Evolutionary conservation across 768 basidiomycete genomes (phyloP), one percentile per base, ranked within the genome.

Genomic region (Scleroderma citrinum): DNA sequence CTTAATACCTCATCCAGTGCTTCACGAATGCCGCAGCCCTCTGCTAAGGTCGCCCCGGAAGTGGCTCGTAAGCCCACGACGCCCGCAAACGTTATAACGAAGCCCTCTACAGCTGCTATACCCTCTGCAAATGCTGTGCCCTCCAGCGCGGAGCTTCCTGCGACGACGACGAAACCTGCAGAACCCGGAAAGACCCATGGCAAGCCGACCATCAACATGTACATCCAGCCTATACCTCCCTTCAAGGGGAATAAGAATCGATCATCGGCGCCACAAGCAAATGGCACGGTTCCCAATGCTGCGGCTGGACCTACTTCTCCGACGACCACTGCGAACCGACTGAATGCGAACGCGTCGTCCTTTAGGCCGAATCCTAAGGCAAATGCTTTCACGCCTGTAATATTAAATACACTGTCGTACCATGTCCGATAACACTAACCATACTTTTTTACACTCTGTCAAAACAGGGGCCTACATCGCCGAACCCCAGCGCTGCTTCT

Each of bases 281-380:
- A 63, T 26, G 59, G 69, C 48, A 59, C 67, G 40, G 56, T 69
- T 1, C 51, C 72, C 17, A 58, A 29, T 29, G 26, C 68, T 38
- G 50, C 66, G 26, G 63, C 69, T 44, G 62, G 69, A 1, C 72
- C 75, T 31, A 66, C 73, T 44, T 81, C 84, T 30, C 82, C 85
- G 1, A 80, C 69, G 7, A 68, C 76, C 13, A 66, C 68, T 5
- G 72, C 76, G 29, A 80, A 77, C 56, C 80, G 86, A 56, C 66
- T 97, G 58, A 96, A 96, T 56, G 88, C 85, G 48, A 87, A 87
- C 50, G 94, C 95, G 12, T 83, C 85, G 23, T 89, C 92, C 48
- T 97, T 97, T 77, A 84, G 84, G 60, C 92, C 93, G 12, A 92
- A 85, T 62, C 81, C 83, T 48, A 85, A 85, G 73, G 89, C 88